Base-by-base conservation (phyloP, 2,329 filamentous ascomycete genomes). In the Colletotrichum spaethianum region DNA sequence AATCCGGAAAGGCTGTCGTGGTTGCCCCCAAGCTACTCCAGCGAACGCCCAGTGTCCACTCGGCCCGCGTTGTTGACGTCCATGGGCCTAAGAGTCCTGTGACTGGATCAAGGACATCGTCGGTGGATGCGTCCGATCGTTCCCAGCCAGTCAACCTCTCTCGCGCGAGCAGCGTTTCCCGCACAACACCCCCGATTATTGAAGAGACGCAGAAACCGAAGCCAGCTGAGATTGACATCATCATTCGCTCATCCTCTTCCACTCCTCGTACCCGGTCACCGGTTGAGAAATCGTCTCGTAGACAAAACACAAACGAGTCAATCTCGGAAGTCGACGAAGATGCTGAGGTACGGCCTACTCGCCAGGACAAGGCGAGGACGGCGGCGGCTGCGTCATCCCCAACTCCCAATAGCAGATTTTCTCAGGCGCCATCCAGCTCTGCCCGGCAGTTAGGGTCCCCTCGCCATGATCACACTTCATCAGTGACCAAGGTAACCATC, bases 31-130 rank as follows among this genome's bases (percentile, higher is more conserved):
- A 75, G 74, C 78, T 81, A 75, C 86, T 77, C 75, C 79, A 79
- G n/a, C 79, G 84, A 55, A 82, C 85, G 5, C 81, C 86, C 3
- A 90, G 88, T 74, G 82, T 89, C 23, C 86, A 86, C 72, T 90
- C 89, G 3, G 86, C 87, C 44, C 86, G 89, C n/a, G 82, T 91
- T 44, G 87, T 91, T 33, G 88, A 91, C 44, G 88, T 91, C 6
- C 76, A 84, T 11, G 84, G 83, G 14, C 87, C 87, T 26, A 87
- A 86, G 74, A 89, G 86, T 74, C 87, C 88, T 16, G 80, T 79
- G 18, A 77, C 79, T 12, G 82, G 82, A 52, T 89, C 88, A n/a
- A 84, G 86, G 46, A 81, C 84, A 55, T 84, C 82, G 36, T 90
- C 87, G 0, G 75, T 85, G 1, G 87, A 88, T 28, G 79, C 82